A percentile compares a stretch with the other conserved stretches of the same genome.
Evolutionary conservation across 306 rosid species (phyloP).

Genomic region (Rosa chinensis): DNA sequence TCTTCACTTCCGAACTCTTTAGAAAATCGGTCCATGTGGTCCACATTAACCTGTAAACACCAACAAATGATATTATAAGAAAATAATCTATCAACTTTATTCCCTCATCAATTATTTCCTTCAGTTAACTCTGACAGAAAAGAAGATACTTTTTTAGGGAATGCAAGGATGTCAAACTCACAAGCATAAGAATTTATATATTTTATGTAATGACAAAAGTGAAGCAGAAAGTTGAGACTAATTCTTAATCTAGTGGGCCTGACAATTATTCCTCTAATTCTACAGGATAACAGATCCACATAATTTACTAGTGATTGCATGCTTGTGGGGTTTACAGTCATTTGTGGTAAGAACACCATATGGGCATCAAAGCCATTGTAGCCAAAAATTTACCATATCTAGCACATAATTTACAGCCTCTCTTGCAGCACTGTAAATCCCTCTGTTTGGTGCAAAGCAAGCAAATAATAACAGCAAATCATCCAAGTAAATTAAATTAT

Average conservation of each 20-base stretch:
- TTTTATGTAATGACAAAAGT: neutral
- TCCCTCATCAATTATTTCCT: neutral
- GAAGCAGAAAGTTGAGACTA: neutral
- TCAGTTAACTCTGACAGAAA: neutral
- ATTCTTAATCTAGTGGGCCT: neutral
- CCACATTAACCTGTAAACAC: conserved; percentile 64
- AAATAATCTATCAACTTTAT: neutral
- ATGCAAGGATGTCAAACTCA: neutral
- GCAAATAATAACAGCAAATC: neutral
- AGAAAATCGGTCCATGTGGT: conserved; percentile 71
- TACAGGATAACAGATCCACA: neutral
- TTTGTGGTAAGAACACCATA: neutral
- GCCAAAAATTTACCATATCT: neutral
- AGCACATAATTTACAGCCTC: neutral
- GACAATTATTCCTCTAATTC: neutral
- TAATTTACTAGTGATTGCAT: neutral
- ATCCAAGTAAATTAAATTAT: neutral
- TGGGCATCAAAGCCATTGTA: neutral
- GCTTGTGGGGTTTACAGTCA: neutral
- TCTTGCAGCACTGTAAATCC: neutral
- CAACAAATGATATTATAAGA: conserved; percentile 22
- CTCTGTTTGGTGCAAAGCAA: neutral
- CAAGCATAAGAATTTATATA: neutral
- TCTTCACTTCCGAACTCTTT: conserved; percentile 71
- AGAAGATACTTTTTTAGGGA: neutral